Evolutionary conservation across 345 rosid species (phyloP).

Genomic region (Camelina neglecta): DNA sequence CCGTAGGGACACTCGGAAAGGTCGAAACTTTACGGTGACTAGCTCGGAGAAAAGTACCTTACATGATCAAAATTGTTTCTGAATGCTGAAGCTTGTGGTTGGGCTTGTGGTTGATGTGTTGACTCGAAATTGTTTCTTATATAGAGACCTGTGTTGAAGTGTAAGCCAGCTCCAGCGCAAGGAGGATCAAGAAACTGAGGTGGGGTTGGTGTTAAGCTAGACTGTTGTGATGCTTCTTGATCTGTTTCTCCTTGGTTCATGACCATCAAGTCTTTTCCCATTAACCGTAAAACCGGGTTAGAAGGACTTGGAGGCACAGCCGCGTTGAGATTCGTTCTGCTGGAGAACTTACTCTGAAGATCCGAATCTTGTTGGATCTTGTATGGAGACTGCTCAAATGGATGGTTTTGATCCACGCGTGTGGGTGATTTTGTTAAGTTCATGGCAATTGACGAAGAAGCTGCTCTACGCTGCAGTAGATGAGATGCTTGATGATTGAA

Average conservation of each 20-base stretch:
- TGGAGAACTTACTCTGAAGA: constrained; percentile 31
- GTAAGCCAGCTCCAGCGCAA: constrained; percentile 27
- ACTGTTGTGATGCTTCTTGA: constrained; percentile 44
- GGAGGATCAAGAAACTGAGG: constrained; percentile 47
- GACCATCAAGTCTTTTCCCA: constrained; percentile 97
- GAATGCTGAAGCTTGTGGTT: constrained; percentile 29
- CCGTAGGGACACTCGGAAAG: constrained; percentile 7
- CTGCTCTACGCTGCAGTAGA: constrained; percentile 60
- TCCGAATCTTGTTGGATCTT: constrained; percentile 39
- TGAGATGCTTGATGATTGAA: constrained; percentile 63
- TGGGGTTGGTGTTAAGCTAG: constrained; percentile 31
- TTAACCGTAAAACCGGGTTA: constrained; percentile 82
- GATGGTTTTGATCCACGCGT: constrained; percentile 43
- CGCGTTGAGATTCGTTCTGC: constrained; percentile 40
- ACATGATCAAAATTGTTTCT: constrained; percentile 43
- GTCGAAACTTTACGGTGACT: constrained; percentile 30
- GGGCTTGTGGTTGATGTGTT: constrained; percentile 23
- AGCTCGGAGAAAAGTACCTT: constrained; percentile 45
- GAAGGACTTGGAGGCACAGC: constrained; percentile 74
- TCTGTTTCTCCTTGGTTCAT: constrained; percentile 79
- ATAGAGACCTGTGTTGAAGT: constrained; percentile 39
- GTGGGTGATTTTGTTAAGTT: constrained; percentile 36
- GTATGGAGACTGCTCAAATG: constrained; percentile 44
- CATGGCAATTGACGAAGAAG: constrained; percentile 51
- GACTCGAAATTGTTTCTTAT: constrained; percentile 37